phyloP scores from a whole-genome alignment of 768 basidiomycete genomes.

The Podaxis rugospora region DNA sequence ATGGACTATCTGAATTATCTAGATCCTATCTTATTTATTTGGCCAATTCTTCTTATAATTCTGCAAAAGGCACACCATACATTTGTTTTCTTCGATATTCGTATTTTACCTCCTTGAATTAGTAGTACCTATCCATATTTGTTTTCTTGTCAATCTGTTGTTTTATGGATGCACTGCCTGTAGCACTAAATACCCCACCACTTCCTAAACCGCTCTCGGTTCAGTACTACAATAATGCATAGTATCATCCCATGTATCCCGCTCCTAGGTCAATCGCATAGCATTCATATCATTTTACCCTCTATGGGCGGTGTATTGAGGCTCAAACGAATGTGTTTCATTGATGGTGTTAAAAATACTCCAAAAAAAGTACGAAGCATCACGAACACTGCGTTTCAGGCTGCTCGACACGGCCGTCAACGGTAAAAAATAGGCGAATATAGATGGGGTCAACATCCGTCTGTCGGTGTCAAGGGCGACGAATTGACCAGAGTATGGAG shows the following conservation, averaged over 20 bases:
- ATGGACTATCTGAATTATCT: background rate
- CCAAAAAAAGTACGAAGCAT: background rate
- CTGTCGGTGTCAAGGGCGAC: background rate
- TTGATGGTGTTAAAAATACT: slow-evolving; percentile 2
- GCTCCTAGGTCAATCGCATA: background rate
- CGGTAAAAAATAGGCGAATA: background rate
- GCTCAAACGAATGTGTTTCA: background rate
- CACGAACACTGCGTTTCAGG: slow-evolving; percentile 1
- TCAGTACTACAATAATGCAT: slow-evolving; percentile 4
- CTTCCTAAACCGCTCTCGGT: background rate
- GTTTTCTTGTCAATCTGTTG: background rate
- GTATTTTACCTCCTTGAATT: slow-evolving; percentile 11
- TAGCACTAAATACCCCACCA: slow-evolving; percentile 9
- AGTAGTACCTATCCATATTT: slow-evolving; percentile 7
- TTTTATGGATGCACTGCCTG: slow-evolving; percentile 1
- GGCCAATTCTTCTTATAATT: slow-evolving; percentile 2
- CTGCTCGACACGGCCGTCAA: slow-evolving; percentile 4
- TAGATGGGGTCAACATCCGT: background rate
- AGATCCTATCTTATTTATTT: slow-evolving; percentile 13
- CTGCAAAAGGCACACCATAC: slow-evolving; percentile 4
- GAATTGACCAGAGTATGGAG: background rate
- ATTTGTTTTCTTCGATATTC: slow-evolving; percentile 1
- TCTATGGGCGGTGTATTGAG: background rate
- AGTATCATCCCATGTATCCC: background rate
- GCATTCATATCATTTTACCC: background rate